Base-by-base conservation (phyloP, 2,329 filamentous ascomycete genomes). In the Cladosporium sp. region DNA sequence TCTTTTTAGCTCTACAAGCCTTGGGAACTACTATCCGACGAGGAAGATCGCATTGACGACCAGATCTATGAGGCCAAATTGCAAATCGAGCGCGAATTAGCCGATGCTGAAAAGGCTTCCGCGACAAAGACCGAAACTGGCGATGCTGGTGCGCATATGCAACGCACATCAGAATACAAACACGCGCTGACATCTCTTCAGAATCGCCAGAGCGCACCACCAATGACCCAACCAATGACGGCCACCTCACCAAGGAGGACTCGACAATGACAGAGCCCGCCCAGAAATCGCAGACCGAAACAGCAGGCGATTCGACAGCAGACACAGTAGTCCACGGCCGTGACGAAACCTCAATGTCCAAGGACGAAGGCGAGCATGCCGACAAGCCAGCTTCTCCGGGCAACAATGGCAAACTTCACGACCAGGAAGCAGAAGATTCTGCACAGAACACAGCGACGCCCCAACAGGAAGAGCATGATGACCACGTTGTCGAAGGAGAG, bases 1-100 rank as follows among this genome's bases (percentile, higher is more conserved):
- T n/a, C 30, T 4, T n/a, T 8, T 7, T 56, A 95, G 89, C 92
- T 86, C 67, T 96, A 93, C 68, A 83, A 85, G 39, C 92, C 92
- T 0, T 94, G 86, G 85, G 83, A 89, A 59, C 75, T 87, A 50
- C 82, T 80, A 27, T 67, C 73, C 4, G 76, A 80, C 38, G 85
- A 96, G 65, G 81, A 91, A 66, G 78, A 82, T 4, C 74, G 69
- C 9, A 87, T 96, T 63, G 78, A 83, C 39, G 72, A 78, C 4
- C 91, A 95, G 66, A 75, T 88, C 22, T 74, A 77, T 40, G 79
- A 85, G 46, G 80, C 79, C 13, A 89, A 65, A 74, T 72, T 1
- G 19, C 74, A 66, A 6, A 82, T 94, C 56, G 76, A 80, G 15
- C 75, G 72, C 50, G 88, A 96, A 65, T 64, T 77, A 32, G 43